Evolutionary conservation across 208 protist species (phyloP).

Genomic region (Trypanosomatidae sp.): DNA sequence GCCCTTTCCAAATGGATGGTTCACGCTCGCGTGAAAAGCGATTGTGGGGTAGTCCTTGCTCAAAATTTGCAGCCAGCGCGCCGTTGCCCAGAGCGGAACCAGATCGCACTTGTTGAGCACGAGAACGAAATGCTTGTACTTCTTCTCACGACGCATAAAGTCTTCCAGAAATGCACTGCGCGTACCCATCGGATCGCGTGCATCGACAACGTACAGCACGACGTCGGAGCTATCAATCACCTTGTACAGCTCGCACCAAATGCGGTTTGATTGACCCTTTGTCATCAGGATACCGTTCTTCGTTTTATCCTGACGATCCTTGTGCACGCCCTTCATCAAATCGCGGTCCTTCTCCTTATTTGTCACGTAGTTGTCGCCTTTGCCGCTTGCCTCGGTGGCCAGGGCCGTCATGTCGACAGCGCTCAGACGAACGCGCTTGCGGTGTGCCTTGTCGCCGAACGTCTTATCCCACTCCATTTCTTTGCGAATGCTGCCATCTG

Average conservation of each 20-base stretch:
- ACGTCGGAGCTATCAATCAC: constrained; percentile 99
- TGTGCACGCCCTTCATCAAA: constrained; percentile 43
- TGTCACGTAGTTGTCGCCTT: constrained; percentile 54
- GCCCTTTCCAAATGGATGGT: constrained; percentile 99
- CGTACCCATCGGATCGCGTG: constrained; percentile 99
- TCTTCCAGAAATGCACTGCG: constrained; percentile 94
- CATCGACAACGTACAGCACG: constrained; percentile 98
- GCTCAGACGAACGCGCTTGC: constrained; percentile 90
- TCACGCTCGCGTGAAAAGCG: constrained; percentile 99
- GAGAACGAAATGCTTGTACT: constrained; percentile 99
- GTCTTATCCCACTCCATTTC: constrained; percentile 96
- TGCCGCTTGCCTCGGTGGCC: constrained; percentile 45
- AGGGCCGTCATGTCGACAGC: constrained; percentile 55
- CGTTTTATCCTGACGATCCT: constrained; percentile 72
- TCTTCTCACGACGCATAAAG: constrained; percentile 94
- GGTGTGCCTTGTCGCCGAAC: constrained; percentile 95
- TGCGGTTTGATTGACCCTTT: constrained; percentile 98
- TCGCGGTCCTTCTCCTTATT: constrained; percentile 62
- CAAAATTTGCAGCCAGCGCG: constrained; percentile 96
- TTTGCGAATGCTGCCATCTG: constrained; percentile 91
- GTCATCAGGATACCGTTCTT: constrained; percentile 93
- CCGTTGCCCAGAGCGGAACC: constrained; percentile 98
- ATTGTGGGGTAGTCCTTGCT: constrained; percentile 99
- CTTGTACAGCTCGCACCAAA: constrained; percentile 99
- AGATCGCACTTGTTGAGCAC: constrained; percentile 99